Evolutionary conservation across 345 rosid species (phyloP).

Genomic region (Salix viminalis): DNA sequence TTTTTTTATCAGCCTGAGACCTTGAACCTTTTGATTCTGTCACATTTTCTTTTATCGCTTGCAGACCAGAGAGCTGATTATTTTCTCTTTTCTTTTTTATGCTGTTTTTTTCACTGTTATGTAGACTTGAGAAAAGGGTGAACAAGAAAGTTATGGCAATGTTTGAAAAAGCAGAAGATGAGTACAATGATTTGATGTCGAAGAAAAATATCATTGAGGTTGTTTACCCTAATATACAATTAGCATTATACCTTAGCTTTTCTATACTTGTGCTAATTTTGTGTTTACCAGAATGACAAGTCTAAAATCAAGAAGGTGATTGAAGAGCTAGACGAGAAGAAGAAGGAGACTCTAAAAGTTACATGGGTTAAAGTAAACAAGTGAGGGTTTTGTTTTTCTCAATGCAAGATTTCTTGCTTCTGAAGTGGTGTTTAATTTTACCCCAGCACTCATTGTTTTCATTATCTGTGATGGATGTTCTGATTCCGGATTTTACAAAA

Average conservation of each 20-base stretch:
- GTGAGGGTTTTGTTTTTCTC: slow-evolving; percentile 30
- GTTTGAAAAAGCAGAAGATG: slow-evolving; percentile 99
- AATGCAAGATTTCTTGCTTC: neutral
- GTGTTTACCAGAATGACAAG: slow-evolving; percentile 62
- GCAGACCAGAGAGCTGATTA: slow-evolving; percentile 7
- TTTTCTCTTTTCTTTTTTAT: neutral
- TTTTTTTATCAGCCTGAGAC: neutral
- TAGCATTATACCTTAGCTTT: slow-evolving; percentile 9
- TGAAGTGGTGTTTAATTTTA: neutral
- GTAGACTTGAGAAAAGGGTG: slow-evolving; percentile 88
- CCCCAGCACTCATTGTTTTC: neutral
- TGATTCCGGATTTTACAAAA: slow-evolving; percentile 1
- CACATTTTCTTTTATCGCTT: neutral
- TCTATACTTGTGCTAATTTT: slow-evolving; percentile 10
- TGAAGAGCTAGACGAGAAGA: slow-evolving; percentile 97
- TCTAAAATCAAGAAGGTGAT: slow-evolving; percentile 87
- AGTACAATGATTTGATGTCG: slow-evolving; percentile 71
- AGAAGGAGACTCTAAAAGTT: slow-evolving; percentile 82
- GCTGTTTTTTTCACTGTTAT: slow-evolving; percentile 12
- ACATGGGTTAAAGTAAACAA: slow-evolving; percentile 92
- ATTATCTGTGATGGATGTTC: slow-evolving; percentile 1
- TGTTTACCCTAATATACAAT: slow-evolving; percentile 21
- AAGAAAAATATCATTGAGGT: slow-evolving; percentile 95
- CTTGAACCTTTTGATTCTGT: neutral
- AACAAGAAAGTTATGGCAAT: slow-evolving; percentile 97